Conservation (phyloP, 176 grass and related monocot species). For the Chloris gayana region DNA sequence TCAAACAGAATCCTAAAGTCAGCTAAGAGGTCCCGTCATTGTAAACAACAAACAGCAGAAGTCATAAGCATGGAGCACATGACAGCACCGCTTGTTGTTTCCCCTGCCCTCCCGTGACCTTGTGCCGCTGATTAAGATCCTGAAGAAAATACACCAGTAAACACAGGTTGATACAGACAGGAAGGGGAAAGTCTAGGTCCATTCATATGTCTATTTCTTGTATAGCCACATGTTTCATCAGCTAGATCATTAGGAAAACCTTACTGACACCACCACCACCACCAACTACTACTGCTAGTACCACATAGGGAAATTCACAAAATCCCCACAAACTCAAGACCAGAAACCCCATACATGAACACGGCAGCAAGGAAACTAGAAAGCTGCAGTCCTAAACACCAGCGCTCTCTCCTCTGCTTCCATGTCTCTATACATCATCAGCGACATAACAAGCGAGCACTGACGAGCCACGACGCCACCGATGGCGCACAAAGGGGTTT, state of each 20-base stretch:
- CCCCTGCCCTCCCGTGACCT: not conserved
- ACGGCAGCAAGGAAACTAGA: conserved; percentile 5
- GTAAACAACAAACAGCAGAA: not conserved
- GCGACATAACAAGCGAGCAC: conserved; percentile 40
- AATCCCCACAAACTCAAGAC: not conserved
- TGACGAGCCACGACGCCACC: conserved; percentile 28
- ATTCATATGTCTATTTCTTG: conserved; percentile 50
- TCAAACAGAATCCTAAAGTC: not conserved
- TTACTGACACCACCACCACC: conserved; percentile 36
- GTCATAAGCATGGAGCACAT: not conserved
- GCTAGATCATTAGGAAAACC: conserved; percentile 41
- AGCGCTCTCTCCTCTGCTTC: conserved; percentile 22
- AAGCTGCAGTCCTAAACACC: conserved; percentile 22
- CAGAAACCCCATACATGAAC: conserved; percentile 27
- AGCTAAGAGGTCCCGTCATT: too few relatives aligned
- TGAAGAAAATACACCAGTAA: not conserved
- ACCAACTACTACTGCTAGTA: conserved; percentile 5
- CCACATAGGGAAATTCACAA: conserved; percentile 32
- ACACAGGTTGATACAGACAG: not conserved
- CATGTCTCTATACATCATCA: conserved; percentile 38
- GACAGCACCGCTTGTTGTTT: not conserved
- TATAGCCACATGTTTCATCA: conserved; percentile 48
- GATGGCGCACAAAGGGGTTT: conserved; percentile 39
- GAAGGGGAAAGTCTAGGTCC: not conserved
- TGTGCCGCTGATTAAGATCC: not conserved